Base-by-base conservation (phyloP, 2,329 filamentous ascomycete genomes). In the Aspergillus texensis region DNA sequence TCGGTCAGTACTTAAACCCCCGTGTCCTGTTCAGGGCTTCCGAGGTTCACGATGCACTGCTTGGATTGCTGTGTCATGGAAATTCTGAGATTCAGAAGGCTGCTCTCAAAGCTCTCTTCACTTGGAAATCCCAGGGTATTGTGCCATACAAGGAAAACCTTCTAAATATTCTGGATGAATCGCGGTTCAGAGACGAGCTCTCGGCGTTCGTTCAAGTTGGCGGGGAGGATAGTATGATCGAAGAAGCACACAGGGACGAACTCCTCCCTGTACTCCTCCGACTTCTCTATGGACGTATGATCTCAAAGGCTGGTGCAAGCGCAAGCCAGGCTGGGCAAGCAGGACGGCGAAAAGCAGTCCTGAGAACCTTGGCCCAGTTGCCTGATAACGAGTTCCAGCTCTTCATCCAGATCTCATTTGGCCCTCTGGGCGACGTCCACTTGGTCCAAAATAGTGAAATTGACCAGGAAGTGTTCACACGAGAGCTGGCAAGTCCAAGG, bases 161-260 rank as follows among this genome's bases (percentile, higher is more conserved):
- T 28, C 85, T 93, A 65, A 94, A 93, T 70, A 83, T 99, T 2
- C 85, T 98, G 10, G 95, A 99, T 68, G 95, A 98, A 66, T 89
- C 91, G 28, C 87, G 92, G 56, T 97, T 98, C 79, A 92, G 93
- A 73, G 95, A 98, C 72, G 94, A 98, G 75, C 85, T 99, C n/a
- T 90, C 93, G 0, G 88, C 95, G 5, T 91, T 99, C 67, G 85
- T 99, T 59, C 90, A 93, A 72, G 86, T 90, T 19, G 89, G 91
- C 21, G 74, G 80, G 28, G 81, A 87, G 45, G 82, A 86, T 64
- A 88, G 88, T 62, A 79, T 89, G 60, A 90, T 97, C 67, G 88
- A 89, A 68, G 81, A 88, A 8, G 87, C 90, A 57, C 93, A 99
- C 73, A 88, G 91, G 10, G 72, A 81, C 4, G 86, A 88, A 53